These are phyloP conservation scores for Penicillium frequentans DNA, from an alignment of 2,329 filamentous ascomycete species.

Conservation along the genomic window DNA sequence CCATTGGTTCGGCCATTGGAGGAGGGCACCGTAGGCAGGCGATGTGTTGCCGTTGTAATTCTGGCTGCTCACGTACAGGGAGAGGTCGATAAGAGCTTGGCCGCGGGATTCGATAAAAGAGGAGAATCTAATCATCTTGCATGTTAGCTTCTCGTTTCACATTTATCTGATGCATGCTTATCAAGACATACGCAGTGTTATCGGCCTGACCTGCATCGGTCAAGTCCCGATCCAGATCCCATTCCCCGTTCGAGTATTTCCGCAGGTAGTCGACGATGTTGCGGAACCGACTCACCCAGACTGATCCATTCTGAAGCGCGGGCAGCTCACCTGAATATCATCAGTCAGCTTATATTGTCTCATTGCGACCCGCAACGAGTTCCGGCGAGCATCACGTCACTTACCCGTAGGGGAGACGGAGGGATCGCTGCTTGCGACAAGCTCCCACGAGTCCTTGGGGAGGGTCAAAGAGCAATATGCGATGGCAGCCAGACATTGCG, in stretches of 20 bases:
- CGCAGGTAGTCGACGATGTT: conserved; percentile 55
- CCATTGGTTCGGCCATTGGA: conserved; percentile 88
- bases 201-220: conserved; percentile 48
- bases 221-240: conserved; percentile 49
- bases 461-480: conserved; percentile 70
- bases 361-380: background rate
- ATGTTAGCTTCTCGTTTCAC: background rate
- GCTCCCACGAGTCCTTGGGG: conserved; percentile 61
- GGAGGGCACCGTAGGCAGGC: conserved; percentile 74
- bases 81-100: conserved; percentile 78
- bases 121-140: conserved; percentile 40
- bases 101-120: conserved; percentile 74
- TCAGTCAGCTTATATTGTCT: conserved; percentile 8
- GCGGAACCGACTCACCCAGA: conserved; percentile 54
- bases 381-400: conserved; percentile 34
- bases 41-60: conserved; percentile 80
- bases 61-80: conserved; percentile 83
- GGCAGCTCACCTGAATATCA: conserved; percentile 55
- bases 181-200: conserved; percentile 47
- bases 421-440: conserved; percentile 73
- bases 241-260: conserved; percentile 48
- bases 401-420: conserved; percentile 69
- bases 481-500: conserved; percentile 83
- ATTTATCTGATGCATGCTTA: background rate
- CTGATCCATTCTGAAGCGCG: conserved; percentile 55